Percentiles rank a stretch among this genome's conserved stretches.
Conservation (phyloP, 192 early-diverging fungal genomes). For the Coemansia sp. region DNA sequence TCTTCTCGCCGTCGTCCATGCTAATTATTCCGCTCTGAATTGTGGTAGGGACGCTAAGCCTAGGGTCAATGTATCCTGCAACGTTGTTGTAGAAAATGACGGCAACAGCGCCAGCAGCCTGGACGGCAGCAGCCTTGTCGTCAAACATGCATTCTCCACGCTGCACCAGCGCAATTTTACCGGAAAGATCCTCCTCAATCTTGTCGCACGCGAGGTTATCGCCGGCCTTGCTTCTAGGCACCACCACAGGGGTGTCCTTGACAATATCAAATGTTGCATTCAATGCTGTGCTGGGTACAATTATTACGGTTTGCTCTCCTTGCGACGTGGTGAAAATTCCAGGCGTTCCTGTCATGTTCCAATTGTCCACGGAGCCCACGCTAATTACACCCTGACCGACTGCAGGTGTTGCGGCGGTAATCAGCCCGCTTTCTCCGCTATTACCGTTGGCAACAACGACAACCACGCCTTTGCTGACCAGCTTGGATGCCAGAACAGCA, state of each 20-base stretch:
- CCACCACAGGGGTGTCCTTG: conserved; percentile 1
- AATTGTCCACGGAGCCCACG: conserved; percentile 54
- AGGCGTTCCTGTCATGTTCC: conserved; percentile 43
- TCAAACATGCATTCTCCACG: conserved; percentile 70
- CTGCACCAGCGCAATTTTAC: conserved; percentile 61
- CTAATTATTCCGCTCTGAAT: conserved; percentile 62
- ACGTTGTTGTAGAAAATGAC: conserved; percentile 66
- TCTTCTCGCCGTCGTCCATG: conserved; percentile 47
- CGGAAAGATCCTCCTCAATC: too few species aligned
- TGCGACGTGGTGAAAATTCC: conserved; percentile 26
- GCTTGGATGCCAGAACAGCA: conserved; percentile 57
- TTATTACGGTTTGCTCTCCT: neutral
- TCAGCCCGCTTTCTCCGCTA: conserved; percentile 63
- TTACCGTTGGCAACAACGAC: conserved; percentile 68
- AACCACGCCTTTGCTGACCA: conserved; percentile 40
- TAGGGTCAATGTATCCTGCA: too few species aligned
- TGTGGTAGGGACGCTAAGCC: conserved; percentile 42
- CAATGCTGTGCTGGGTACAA: neutral
- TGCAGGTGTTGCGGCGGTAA: conserved; percentile 58
- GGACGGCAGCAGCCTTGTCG: conserved; percentile 58
- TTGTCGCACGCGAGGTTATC: too few species aligned
- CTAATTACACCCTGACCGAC: conserved; percentile 56
- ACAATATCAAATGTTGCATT: neutral
- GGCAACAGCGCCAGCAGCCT: conserved; percentile 59
- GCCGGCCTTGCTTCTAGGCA: conserved; percentile 24